Evolutionary conservation across 1,139 yeast genomes (phyloP).

Genomic region (Pneumocystis wakefieldiae): DNA sequence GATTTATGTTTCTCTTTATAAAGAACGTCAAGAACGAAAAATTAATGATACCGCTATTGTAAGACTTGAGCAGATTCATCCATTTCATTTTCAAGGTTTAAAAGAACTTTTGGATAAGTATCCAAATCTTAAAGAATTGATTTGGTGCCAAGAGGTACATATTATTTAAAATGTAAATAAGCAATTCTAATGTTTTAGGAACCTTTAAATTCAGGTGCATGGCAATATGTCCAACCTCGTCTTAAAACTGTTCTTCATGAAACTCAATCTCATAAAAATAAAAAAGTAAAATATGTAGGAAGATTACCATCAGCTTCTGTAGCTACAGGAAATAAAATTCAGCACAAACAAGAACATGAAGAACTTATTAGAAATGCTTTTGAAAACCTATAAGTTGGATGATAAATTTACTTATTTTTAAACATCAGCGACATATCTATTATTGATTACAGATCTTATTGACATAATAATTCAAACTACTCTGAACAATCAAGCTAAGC

Average conservation of each 20-base stretch:
- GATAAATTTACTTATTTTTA: neutral
- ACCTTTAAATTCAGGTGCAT: slow-evolving; percentile 94
- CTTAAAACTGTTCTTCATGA: slow-evolving; percentile 57
- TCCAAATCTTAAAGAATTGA: slow-evolving; percentile 74
- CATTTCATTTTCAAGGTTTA: slow-evolving; percentile 95
- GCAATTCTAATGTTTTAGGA: slow-evolving; percentile 29
- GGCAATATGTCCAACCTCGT: slow-evolving; percentile 71
- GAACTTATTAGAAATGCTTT: slow-evolving; percentile 72
- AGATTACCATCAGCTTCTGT: slow-evolving; percentile 97
- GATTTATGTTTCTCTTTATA: slow-evolving; percentile 81
- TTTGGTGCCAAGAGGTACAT: slow-evolving; percentile 75
- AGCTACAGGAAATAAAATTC: slow-evolving; percentile 91
- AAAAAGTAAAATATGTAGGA: slow-evolving; percentile 71
- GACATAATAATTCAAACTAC: too few relatives aligned
- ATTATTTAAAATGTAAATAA: neutral
- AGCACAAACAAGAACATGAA: slow-evolving; percentile 80
- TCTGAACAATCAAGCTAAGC: too few relatives aligned
- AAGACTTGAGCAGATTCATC: slow-evolving; percentile 88
- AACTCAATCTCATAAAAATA: slow-evolving; percentile 49
- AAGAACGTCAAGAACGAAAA: slow-evolving; percentile 64
- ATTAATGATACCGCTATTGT: slow-evolving; percentile 77
- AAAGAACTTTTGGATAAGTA: slow-evolving; percentile 69
- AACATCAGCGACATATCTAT: too few relatives aligned
- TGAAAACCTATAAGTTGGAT: neutral
- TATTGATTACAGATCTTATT: too few relatives aligned